Evolutionary conservation across 164 flowering plant species (phyloP).

Genomic region (Dillenia suffruticosa): DNA sequence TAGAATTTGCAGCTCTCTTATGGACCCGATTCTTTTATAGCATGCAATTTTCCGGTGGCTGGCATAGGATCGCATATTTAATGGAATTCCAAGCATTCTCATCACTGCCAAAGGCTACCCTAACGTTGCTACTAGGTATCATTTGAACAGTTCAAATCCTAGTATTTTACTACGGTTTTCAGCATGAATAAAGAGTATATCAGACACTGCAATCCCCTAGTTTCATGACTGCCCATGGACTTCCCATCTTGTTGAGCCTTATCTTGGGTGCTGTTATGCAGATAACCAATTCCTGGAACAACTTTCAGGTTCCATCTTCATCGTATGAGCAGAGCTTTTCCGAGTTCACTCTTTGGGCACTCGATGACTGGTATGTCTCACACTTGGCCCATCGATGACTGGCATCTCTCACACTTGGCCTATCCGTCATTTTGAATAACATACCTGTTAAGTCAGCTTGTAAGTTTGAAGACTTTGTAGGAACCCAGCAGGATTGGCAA

Average conservation of each 20-base stretch:
- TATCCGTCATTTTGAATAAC: background rate
- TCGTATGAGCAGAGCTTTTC: conserved; percentile 61
- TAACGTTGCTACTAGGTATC: conserved; percentile 92
- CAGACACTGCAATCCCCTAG: background rate
- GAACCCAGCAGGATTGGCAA: conserved; percentile 95
- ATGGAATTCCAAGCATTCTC: conserved; percentile 83
- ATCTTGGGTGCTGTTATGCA: background rate
- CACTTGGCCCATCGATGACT: conserved; percentile 58
- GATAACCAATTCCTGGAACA: background rate
- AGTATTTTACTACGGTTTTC: background rate
- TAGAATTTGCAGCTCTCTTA: background rate
- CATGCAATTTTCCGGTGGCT: conserved; percentile 94
- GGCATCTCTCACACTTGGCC: conserved; percentile 35
- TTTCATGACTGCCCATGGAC: no score
- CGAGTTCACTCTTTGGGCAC: conserved; percentile 62
- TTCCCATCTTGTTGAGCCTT: no score
- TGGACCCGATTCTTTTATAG: conserved; percentile 28
- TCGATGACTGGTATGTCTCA: conserved; percentile 79
- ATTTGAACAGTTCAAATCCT: background rate
- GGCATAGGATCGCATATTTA: conserved; percentile 79
- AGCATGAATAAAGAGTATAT: background rate
- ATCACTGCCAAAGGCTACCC: conserved; percentile 98
- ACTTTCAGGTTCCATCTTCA: conserved; percentile 75
- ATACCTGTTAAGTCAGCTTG: background rate
- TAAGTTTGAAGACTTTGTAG: conserved; percentile 20